Evolutionary conservation across 1,284 basidiomycete genomes (phyloP).

Genomic region (Vanrija humicola): DNA sequence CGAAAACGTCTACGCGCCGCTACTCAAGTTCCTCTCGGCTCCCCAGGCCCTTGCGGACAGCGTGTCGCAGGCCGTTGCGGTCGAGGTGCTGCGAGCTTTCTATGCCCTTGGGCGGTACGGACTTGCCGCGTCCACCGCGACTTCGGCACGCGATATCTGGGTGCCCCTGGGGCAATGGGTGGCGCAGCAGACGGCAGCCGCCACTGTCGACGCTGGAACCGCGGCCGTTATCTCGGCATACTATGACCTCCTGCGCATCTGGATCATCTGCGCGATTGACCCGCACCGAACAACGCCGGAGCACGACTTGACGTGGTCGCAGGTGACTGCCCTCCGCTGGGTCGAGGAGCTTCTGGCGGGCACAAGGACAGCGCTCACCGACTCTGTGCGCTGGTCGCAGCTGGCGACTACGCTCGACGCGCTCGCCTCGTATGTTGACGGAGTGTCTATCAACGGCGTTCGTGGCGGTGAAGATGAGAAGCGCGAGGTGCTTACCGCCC

Average conservation of each 20-base stretch:
- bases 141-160: conserved; percentile 39
- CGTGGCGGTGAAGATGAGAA: conserved; percentile 62
- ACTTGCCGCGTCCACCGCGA: conserved; percentile 54
- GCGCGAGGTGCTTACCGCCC: conserved; percentile 8
- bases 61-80: conserved; percentile 54
- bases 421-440: conserved; percentile 63
- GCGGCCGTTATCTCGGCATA: conserved; percentile 52
- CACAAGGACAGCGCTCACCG: conserved; percentile 4
- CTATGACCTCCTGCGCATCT: conserved; percentile 58
- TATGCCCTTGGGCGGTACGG: conserved; percentile 69
- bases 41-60: conserved; percentile 45
- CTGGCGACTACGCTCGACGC: conserved; percentile 35
- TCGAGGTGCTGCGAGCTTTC: conserved; percentile 64
- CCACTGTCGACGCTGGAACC: not conserved
- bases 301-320: conserved; percentile 88
- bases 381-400: conserved; percentile 49
- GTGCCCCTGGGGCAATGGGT: conserved; percentile 31
- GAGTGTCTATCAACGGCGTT: conserved; percentile 65
- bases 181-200: not conserved
- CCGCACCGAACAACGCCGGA: conserved; percentile 80
- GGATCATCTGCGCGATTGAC: conserved; percentile 79
- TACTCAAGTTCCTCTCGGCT: conserved; percentile 69
- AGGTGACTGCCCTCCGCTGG: conserved; percentile 73
- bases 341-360: conserved; percentile 55
- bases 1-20: conserved; percentile 58